Evolutionary conservation across 148 eudicot genomes (phyloP).

Genomic region (Mesembryanthemum crystallinum): DNA sequence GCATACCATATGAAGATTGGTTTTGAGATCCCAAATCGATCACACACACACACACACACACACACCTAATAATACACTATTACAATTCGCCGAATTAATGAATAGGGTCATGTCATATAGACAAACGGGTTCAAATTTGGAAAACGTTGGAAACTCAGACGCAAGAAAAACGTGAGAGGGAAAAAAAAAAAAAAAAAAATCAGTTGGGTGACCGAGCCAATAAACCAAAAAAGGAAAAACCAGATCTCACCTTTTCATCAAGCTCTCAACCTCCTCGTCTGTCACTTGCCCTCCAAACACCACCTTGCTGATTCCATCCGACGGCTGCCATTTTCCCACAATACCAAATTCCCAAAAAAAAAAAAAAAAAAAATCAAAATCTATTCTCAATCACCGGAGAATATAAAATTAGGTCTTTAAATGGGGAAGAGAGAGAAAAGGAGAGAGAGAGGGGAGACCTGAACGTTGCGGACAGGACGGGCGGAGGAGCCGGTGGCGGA

Average conservation of each 20-base stretch:
- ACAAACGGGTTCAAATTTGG: too few relatives aligned
- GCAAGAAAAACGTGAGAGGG: constrained; percentile 17
- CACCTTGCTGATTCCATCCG: constrained; percentile 41
- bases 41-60: too few relatives aligned
- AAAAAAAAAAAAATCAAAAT: not conserved
- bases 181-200: not conserved
- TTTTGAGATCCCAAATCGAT: not conserved
- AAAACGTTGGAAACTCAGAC: not conserved
- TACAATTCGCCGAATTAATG: too few relatives aligned
- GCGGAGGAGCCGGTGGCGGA: constrained; percentile 33
- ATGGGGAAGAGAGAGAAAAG: too few relatives aligned
- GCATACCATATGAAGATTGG: not conserved
- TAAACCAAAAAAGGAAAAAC: not conserved
- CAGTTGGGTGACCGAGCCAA: too few relatives aligned
- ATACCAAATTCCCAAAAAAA: too few relatives aligned
- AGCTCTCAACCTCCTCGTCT: constrained; percentile 32
- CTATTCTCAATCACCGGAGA: not conserved
- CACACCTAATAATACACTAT: too few relatives aligned
- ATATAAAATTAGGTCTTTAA: not conserved
- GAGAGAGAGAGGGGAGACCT: constrained; percentile 16
- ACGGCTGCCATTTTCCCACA: constrained; percentile 32
- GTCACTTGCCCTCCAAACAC: constrained; percentile 45
- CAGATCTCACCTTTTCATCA: constrained; percentile 31
- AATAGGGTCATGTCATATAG: too few relatives aligned
- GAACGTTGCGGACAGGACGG: constrained; percentile 34